Base-by-base conservation (phyloP, 1,284 basidiomycete genomes). In the Tilletia indica region DNA sequence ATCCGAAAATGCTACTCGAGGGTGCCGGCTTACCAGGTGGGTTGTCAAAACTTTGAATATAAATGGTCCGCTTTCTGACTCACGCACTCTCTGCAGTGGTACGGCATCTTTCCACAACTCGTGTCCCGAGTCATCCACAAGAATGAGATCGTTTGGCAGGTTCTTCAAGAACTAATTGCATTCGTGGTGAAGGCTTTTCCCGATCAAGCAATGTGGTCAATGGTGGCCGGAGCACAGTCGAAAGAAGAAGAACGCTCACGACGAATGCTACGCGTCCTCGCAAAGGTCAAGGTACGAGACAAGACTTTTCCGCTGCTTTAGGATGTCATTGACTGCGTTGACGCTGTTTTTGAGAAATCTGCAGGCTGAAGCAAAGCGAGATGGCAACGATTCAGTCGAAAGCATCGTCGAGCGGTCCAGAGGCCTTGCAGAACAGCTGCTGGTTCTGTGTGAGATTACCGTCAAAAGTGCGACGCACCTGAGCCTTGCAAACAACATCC, bases 71-170 rank as follows among this genome's bases (percentile, higher is more conserved):
- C 51, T n/a, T 19, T 31, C n/a, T 19, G 25, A 54, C 51, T 19
- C 12, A 31, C 31, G 21, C 36, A 6, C 61, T 64, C 19, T 42
- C n/a, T 79, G 74, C 81, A 83, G 71, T 99, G 95, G 93, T 92
- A 92, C 76, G 96, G 93, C 0, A 95, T 95, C 0, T 94, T 98
- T 76, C 94, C 97, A 6, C 97, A 99, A 87, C 92, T 99, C 72
- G 93, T 97, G 11, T 99, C 97, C 34, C 90, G 97, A 9, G 92
- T 99, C 47, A 92, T 91, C 21, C 93, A 98, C 79, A 86, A 85
- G 19, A 92, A 93, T 79, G 80, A 86, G n/a, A 87, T 87, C 0
- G 91, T 95, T 1, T 92, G 89, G 81, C 84, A 84, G 0, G 86
- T 90, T 16, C 86, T 99, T 19, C 87, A 89, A 1, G 87, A 85